Conservation (phyloP, 1,139 yeast genomes). For the Sugiyamaella japonica region DNA sequence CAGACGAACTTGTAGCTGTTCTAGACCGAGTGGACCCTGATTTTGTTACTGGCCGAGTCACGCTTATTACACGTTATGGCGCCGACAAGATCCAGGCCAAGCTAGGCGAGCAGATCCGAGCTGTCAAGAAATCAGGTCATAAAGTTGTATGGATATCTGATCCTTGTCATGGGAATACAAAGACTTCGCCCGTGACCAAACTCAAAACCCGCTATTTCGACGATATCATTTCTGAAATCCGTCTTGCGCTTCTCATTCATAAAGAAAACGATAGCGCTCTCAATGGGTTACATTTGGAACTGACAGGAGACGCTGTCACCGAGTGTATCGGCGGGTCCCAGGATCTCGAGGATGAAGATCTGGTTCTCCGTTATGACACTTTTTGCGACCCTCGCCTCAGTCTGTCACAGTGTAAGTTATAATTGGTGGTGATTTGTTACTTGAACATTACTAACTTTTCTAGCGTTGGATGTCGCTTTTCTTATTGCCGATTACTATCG, state of each 20-base stretch:
- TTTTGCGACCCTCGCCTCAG: conserved; percentile 48
- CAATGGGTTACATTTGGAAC: conserved; percentile 47
- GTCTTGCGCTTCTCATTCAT: conserved; percentile 43
- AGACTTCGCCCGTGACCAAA: conserved; percentile 43
- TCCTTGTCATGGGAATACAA: conserved; percentile 49
- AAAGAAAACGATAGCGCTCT: conserved; percentile 38
- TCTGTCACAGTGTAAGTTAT: conserved; percentile 38
- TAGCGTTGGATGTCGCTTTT: conserved; percentile 45
- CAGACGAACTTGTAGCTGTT: conserved; percentile 42
- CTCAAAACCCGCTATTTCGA: conserved; percentile 47
- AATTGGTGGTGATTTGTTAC: neutral
- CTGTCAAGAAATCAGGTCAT: conserved; percentile 44
- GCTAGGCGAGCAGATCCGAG: conserved; percentile 45
- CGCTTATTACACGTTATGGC: conserved; percentile 47
- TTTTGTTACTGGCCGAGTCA: conserved; percentile 43
- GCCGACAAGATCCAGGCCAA: conserved; percentile 40
- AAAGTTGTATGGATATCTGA: conserved; percentile 47
- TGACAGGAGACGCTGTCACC: conserved; percentile 49
- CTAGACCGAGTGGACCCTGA: conserved; percentile 46
- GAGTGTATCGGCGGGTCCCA: conserved; percentile 50
- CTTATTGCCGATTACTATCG: conserved; percentile 43
- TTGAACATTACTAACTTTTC: conserved; percentile 1
- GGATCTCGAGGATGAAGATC: conserved; percentile 44
- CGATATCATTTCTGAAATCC: conserved; percentile 45
- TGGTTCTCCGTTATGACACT: conserved; percentile 45